phyloP scores from a whole-genome alignment of 139 green algal species.

The Auxenochlorella protothecoides region DNA sequence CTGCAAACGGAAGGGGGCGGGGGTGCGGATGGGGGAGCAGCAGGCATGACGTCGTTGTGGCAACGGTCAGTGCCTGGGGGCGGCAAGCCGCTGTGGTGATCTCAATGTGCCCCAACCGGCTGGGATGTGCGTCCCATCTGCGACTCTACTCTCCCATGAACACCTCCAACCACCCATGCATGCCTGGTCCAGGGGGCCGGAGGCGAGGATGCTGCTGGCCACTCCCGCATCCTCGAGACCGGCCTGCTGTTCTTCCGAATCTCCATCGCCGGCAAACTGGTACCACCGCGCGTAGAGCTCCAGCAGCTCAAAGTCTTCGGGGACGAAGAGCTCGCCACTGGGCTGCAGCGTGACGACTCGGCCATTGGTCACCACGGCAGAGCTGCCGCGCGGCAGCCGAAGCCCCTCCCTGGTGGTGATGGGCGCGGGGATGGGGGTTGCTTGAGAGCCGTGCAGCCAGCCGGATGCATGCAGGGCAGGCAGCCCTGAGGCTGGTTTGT shows the following conservation, averaged over 20 bases:
- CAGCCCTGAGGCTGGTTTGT: no score
- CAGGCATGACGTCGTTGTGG: not conserved
- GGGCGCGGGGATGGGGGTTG: not conserved
- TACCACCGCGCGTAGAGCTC: slow-evolving; percentile 17
- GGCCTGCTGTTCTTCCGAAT: not conserved
- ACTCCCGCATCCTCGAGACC: not conserved
- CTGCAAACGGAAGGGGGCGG: not conserved
- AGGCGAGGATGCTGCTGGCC: no score
- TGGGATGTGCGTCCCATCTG: not conserved
- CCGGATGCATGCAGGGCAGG: no score
- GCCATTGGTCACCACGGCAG: slow-evolving; percentile 60
- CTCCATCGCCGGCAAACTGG: slow-evolving; percentile 2
- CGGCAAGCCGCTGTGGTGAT: not conserved
- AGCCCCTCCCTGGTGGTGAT: slow-evolving; percentile 9
- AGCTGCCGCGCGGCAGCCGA: slow-evolving; percentile 24
- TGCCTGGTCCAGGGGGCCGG: no score
- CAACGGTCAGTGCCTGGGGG: not conserved
- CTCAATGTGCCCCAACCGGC: not conserved
- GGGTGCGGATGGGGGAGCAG: not conserved
- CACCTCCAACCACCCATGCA: no score
- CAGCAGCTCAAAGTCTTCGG: slow-evolving; percentile 69
- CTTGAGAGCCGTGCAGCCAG: no score
- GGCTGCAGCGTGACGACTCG: slow-evolving; percentile 20
- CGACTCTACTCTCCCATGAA: no score
- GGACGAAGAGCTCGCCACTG: slow-evolving; percentile 9